These are phyloP conservation scores for Hypoxylon rickii DNA, from an alignment of 495 filamentous ascomycete genomes.

Conservation along the genomic window DNA sequence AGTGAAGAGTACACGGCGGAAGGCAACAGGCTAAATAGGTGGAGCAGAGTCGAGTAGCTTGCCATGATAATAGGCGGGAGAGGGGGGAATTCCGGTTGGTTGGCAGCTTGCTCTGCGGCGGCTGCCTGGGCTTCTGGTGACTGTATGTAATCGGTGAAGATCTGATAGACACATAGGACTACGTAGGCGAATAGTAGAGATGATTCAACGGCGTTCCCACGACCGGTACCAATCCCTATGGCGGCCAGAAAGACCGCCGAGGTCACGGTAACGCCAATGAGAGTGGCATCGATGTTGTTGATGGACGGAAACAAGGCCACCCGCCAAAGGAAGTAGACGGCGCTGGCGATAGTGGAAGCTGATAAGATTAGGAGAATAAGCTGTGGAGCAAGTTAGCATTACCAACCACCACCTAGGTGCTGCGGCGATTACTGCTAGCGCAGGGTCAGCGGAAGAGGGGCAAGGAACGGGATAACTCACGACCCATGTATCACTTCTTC, in stretches of 20 bases:
- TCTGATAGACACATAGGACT: slow-evolving; percentile 96
- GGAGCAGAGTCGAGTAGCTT: slow-evolving; percentile 89
- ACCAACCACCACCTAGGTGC: too few species aligned
- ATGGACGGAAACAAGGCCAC: slow-evolving; percentile 92
- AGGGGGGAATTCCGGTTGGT: slow-evolving; percentile 84
- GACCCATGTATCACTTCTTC: slow-evolving; percentile 95
- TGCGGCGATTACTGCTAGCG: background rate
- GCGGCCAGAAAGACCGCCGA: slow-evolving; percentile 89
- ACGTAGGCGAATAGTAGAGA: slow-evolving; percentile 96
- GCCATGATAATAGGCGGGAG: slow-evolving; percentile 97
- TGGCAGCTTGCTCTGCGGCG: slow-evolving; percentile 48
- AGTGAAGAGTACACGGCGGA: slow-evolving; percentile 81
- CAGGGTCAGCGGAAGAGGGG: background rate
- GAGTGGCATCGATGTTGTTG: slow-evolving; percentile 86
- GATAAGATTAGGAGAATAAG: slow-evolving; percentile 87
- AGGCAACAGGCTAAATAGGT: slow-evolving; percentile 81
- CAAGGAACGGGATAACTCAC: slow-evolving; percentile 56
- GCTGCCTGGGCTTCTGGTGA: slow-evolving; percentile 63
- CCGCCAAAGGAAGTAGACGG: slow-evolving; percentile 95
- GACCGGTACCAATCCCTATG: slow-evolving; percentile 92
- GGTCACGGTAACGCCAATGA: slow-evolving; percentile 90
- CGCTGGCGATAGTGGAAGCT: slow-evolving; percentile 87
- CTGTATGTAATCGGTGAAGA: slow-evolving; percentile 96
- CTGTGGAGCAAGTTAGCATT: slow-evolving; percentile 54
- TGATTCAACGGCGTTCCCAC: slow-evolving; percentile 94